A percentile compares a stretch with the other conserved stretches of the same genome.
Evolutionary conservation across 257 asterid genomes (phyloP).

Genomic region (Parsonsia alboflavescens): DNA sequence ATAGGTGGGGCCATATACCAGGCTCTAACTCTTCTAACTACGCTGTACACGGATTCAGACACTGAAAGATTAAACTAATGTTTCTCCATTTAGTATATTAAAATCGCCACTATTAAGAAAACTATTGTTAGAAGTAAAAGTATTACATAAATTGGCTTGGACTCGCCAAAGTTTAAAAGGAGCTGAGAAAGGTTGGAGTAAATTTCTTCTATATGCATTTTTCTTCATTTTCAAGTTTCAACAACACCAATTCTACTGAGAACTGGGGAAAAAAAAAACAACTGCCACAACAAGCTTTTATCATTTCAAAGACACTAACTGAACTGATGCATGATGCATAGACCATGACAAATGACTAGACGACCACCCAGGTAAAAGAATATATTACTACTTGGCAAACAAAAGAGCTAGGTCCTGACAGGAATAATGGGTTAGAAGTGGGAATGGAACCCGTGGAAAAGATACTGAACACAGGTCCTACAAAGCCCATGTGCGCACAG

Average conservation of each 20-base stretch:
- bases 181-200: neutral
- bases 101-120: neutral
- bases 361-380: neutral
- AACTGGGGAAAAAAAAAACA: neutral
- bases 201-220: neutral
- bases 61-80: neutral
- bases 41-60: too few relatives aligned
- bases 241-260: neutral
- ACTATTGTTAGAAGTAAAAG: too few relatives aligned
- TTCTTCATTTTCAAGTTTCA: neutral
- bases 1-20: too few relatives aligned
- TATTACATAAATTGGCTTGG: neutral
- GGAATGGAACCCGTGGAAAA: too few relatives aligned
- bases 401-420: constrained; percentile 1
- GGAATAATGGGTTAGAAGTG: neutral
- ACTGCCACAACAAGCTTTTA: neutral
- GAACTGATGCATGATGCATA: neutral
- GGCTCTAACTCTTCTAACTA: too few relatives aligned
- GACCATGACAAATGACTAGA: neutral
- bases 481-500: too few relatives aligned
- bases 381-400: neutral
- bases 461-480: too few relatives aligned
- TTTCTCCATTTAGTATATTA: neutral
- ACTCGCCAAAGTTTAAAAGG: neutral
- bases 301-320: neutral